Conservation (phyloP, 331 rosid genomes). For the Acacia pycnantha region DNA sequence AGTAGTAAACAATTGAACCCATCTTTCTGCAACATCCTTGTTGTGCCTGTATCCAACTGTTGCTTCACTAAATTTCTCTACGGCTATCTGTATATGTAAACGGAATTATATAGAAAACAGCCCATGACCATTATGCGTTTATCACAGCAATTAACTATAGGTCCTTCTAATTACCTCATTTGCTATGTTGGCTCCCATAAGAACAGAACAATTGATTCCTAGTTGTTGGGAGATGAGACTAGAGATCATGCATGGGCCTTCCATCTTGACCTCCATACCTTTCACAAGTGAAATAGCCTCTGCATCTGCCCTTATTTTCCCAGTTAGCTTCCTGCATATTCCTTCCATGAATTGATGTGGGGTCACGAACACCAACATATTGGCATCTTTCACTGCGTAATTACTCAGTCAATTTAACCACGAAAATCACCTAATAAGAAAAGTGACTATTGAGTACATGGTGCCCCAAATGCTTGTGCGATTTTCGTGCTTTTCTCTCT, state of each 20-base stretch:
- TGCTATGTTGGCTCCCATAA: constrained; percentile 98
- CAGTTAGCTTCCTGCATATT: constrained; percentile 75
- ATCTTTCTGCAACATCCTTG: constrained; percentile 59
- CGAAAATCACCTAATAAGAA: neutral
- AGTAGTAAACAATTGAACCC: constrained; percentile 65
- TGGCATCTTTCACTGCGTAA: constrained; percentile 79
- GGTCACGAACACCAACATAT: constrained; percentile 96
- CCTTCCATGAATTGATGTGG: constrained; percentile 99
- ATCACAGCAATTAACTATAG: neutral
- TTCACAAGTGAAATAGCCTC: constrained; percentile 96
- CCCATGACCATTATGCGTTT: constrained; percentile 16
- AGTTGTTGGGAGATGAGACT: constrained; percentile 69
- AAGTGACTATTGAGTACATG: neutral
- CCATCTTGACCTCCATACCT: constrained; percentile 99
- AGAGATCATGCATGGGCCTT: constrained; percentile 99
- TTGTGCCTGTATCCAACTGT: constrained; percentile 64
- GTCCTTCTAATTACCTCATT: constrained; percentile 62
- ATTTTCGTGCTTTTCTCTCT: neutral
- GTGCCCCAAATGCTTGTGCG: neutral
- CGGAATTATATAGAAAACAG: constrained; percentile 8
- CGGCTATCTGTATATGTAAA: constrained; percentile 54
- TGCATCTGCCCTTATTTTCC: constrained; percentile 71
- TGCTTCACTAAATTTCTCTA: constrained; percentile 56
- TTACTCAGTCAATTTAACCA: constrained; percentile 23
- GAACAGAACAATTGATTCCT: constrained; percentile 81